Percentiles rank a stretch among this genome's conserved stretches.
These are phyloP conservation scores for Hanseniaspora mollemarum DNA, from an alignment of 805 yeast genomes.

Conservation along the genomic window DNA sequence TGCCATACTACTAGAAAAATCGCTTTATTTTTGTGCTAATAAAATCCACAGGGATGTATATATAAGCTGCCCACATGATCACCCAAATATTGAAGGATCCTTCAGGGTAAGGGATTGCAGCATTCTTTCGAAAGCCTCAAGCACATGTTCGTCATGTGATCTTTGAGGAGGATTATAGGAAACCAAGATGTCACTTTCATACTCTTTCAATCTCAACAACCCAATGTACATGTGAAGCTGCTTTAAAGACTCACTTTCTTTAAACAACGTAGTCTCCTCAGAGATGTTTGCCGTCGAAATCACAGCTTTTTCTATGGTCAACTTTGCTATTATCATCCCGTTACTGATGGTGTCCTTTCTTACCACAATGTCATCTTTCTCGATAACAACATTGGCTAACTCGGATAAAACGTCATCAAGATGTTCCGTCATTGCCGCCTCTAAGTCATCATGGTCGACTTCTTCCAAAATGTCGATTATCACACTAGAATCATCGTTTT, in stretches of 20 bases:
- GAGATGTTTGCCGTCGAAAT: neutral
- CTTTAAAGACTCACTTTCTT: slow-evolving; percentile 17
- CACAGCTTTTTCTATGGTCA: neutral
- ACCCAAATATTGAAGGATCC: slow-evolving; percentile 15
- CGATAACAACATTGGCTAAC: neutral
- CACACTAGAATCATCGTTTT: slow-evolving; percentile 39
- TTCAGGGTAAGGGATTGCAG: neutral
- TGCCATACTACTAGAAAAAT: no score
- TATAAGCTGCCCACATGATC: neutral
- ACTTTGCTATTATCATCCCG: slow-evolving; percentile 6
- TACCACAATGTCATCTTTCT: neutral
- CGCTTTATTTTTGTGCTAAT: no score
- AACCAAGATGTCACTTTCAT: slow-evolving; percentile 49
- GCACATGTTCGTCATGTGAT: neutral
- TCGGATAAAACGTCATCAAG: slow-evolving; percentile 41
- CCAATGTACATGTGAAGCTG: slow-evolving; percentile 41
- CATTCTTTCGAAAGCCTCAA: neutral
- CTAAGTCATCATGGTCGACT: slow-evolving; percentile 33
- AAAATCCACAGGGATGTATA: no score
- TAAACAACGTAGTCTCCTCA: slow-evolving; percentile 1
- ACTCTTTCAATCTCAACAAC: slow-evolving; percentile 41
- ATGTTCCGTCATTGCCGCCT: slow-evolving; percentile 41
- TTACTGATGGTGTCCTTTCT: slow-evolving; percentile 6
- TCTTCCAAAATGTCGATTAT: slow-evolving; percentile 55
- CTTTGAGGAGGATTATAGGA: slow-evolving; percentile 49